A percentile compares a stretch with the other conserved stretches of the same genome.
phyloP scores from a whole-genome alignment of 352 stramenopile species.

The Nothophytophthora sp. region DNA sequence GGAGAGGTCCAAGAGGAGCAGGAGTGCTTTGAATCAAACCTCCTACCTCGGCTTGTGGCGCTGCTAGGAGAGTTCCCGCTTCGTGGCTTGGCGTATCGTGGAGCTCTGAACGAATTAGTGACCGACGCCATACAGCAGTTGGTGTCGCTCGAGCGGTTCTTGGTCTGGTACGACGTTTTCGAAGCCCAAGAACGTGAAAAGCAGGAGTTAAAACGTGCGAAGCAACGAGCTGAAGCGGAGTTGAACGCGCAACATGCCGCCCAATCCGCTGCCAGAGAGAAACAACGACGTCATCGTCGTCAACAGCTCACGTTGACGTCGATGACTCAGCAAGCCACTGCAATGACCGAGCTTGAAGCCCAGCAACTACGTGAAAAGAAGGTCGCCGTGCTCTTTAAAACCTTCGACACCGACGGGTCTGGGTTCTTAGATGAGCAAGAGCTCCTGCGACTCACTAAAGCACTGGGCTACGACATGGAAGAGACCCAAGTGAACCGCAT shows the following conservation, averaged over 20 bases:
- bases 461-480: slow-evolving; percentile 52
- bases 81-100: slow-evolving; percentile 48
- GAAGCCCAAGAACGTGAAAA: slow-evolving; percentile 47
- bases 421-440: slow-evolving; percentile 58
- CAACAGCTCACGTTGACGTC: slow-evolving; percentile 32
- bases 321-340: slow-evolving; percentile 36
- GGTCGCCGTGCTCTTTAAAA: slow-evolving; percentile 50
- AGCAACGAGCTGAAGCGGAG: slow-evolving; percentile 42
- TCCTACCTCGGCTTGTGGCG: slow-evolving; percentile 50
- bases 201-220: slow-evolving; percentile 42
- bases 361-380: slow-evolving; percentile 28
- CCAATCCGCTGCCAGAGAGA: slow-evolving; percentile 32
- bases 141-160: slow-evolving; percentile 46
- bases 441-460: slow-evolving; percentile 42
- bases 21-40: slow-evolving; percentile 54
- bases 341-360: slow-evolving; percentile 33
- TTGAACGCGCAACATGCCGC: slow-evolving; percentile 32
- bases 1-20: slow-evolving; percentile 1
- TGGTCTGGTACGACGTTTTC: slow-evolving; percentile 57
- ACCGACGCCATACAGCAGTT: slow-evolving; percentile 33
- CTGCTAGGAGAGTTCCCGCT: slow-evolving; percentile 57
- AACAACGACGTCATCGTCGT: slow-evolving; percentile 37
- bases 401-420: slow-evolving; percentile 58
- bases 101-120: slow-evolving; percentile 51
- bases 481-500: slow-evolving; percentile 47